Conservation (phyloP, 163 green algal species). For the Volvox carteri region DNA sequence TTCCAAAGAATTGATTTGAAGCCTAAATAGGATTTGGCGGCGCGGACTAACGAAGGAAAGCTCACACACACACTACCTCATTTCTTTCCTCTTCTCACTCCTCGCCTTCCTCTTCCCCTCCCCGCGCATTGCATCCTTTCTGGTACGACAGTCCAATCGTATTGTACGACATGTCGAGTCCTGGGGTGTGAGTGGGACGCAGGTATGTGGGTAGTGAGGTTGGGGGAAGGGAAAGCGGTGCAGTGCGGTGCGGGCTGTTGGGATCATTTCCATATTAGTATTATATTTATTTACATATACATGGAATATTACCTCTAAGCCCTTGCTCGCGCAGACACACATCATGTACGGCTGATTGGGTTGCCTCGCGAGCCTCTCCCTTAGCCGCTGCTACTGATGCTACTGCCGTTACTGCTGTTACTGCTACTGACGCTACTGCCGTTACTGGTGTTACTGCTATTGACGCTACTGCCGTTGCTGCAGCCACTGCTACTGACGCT, state of each 20-base stretch:
- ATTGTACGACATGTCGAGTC: constrained; percentile 48
- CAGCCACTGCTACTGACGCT: background rate
- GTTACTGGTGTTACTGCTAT: too few relatives aligned
- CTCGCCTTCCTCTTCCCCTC: background rate
- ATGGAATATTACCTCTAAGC: background rate
- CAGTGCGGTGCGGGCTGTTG: too few relatives aligned
- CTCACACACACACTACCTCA: background rate
- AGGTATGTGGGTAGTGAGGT: constrained; percentile 3
- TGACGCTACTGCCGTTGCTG: background rate
- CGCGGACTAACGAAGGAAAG: background rate
- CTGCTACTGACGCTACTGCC: too few relatives aligned
- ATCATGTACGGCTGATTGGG: background rate
- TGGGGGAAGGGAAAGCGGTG: background rate
- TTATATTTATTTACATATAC: background rate
- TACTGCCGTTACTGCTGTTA: background rate
- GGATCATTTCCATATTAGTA: background rate
- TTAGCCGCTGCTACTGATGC: background rate
- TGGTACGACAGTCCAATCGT: constrained; percentile 6
- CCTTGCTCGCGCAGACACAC: too few relatives aligned
- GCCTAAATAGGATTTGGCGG: background rate
- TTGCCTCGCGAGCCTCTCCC: background rate
- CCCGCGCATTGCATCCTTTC: background rate
- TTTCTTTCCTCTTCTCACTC: background rate
- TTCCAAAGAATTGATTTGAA: background rate
- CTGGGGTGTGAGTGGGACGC: constrained; percentile 31